Percentiles rank a stretch among this genome's conserved stretches.
Evolutionary conservation across 441 rosid species (phyloP).

Genomic region (Cnidoscolus chayamansa): DNA sequence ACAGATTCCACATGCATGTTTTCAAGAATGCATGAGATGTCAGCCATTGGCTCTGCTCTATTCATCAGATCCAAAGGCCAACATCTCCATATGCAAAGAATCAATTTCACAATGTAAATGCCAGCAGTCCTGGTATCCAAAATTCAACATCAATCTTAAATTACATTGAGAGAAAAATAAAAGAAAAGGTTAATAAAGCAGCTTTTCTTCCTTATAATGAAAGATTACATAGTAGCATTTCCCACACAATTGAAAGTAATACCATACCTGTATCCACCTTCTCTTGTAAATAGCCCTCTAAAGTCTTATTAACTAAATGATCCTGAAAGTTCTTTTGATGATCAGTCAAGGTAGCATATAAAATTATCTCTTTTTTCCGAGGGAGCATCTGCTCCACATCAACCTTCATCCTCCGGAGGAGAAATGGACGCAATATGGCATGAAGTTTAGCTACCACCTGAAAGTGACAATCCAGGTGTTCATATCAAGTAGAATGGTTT

Average conservation of each 20-base stretch:
- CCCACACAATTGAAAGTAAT: conserved; percentile 13
- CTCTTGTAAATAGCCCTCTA: conserved; percentile 60
- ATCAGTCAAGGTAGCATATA: conserved; percentile 85
- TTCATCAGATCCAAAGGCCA: background rate
- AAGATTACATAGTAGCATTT: background rate
- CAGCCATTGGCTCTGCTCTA: background rate
- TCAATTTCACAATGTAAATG: background rate
- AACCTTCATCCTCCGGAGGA: conserved; percentile 88
- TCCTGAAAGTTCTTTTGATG: conserved; percentile 88
- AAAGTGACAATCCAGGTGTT: conserved; percentile 20
- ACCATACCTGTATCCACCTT: conserved; percentile 43
- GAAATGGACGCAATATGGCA: conserved; percentile 90
- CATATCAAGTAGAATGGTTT: background rate
- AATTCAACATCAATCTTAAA: background rate
- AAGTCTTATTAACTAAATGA: conserved; percentile 69
- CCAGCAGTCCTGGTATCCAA: background rate
- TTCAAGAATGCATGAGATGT: background rate
- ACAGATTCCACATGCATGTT: background rate
- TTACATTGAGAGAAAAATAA: background rate
- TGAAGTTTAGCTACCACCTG: conserved; percentile 96
- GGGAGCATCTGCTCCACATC: conserved; percentile 95
- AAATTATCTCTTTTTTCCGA: conserved; percentile 82
- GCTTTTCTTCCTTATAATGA: background rate
- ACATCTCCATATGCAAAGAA: background rate
- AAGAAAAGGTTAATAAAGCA: background rate